Evolutionary conservation across 257 asterid species (phyloP).

Genomic region (Schizonepeta tenuifolia): DNA sequence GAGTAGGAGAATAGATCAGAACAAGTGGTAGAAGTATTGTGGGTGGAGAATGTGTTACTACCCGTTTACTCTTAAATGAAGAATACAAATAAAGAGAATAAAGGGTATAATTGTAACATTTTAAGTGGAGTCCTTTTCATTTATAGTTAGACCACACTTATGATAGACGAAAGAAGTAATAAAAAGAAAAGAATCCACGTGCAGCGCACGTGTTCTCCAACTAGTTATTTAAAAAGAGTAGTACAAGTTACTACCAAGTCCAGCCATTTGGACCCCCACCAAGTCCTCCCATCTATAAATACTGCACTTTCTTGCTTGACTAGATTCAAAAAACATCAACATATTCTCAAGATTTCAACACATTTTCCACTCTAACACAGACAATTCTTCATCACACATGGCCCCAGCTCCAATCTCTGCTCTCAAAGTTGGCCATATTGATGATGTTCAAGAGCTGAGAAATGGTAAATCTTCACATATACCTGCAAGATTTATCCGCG

Average conservation of each 20-base stretch:
- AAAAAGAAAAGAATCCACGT: no score
- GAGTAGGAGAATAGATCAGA: no score
- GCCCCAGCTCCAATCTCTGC: conserved; percentile 58
- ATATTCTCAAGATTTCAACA: conserved; percentile 1
- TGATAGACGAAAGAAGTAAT: no score
- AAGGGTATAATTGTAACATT: no score
- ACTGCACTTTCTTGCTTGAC: conserved; percentile 31
- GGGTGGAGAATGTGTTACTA: no score
- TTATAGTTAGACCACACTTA: no score
- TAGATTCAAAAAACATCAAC: conserved; percentile 33
- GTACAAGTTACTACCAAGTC: conserved; percentile 41
- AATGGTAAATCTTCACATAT: conserved; percentile 53
- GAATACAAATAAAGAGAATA: no score
- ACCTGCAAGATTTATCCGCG: conserved; percentile 81
- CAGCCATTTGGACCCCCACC: conserved; percentile 31
- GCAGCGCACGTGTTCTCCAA: no score
- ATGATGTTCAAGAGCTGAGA: conserved; percentile 89
- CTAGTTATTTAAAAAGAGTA: background rate
- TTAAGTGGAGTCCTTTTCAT: no score
- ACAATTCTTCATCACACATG: conserved; percentile 39
- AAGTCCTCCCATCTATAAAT: conserved; percentile 55
- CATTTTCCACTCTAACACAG: background rate
- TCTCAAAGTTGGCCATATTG: conserved; percentile 80
- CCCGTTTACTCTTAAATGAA: no score
- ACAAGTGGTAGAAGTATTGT: no score